These are phyloP conservation scores for Davidsoniella neocaledoniae DNA, from an alignment of 2,329 filamentous ascomycete species.

Conservation along the genomic window DNA sequence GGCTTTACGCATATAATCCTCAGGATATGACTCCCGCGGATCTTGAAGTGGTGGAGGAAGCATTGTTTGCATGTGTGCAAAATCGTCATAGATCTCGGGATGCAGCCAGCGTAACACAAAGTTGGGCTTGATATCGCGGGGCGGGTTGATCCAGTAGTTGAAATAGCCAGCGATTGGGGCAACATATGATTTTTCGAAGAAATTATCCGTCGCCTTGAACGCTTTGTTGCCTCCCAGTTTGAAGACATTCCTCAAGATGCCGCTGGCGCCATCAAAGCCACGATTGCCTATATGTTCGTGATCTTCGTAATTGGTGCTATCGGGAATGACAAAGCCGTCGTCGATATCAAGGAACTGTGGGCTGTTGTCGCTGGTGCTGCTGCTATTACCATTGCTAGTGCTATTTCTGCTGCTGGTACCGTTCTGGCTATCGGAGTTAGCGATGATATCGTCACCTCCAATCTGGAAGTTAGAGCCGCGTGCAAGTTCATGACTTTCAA, in stretches of 20 bases:
- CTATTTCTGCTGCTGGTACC: too few relatives aligned
- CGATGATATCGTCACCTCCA: constrained; percentile 12
- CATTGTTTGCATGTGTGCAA: constrained; percentile 31
- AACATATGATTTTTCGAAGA: constrained; percentile 10
- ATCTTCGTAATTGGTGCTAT: constrained; percentile 7
- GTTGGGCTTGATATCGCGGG: constrained; percentile 23
- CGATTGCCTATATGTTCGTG: constrained; percentile 17
- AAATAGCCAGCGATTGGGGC: constrained; percentile 17
- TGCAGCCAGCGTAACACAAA: constrained; percentile 54
- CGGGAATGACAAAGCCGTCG: constrained; percentile 16
- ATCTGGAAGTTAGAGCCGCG: constrained; percentile 9
- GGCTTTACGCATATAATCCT: constrained; percentile 42
- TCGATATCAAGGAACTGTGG: constrained; percentile 4
- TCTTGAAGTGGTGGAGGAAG: constrained; percentile 14
- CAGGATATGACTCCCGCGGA: constrained; percentile 27
- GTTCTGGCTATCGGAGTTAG: neutral
- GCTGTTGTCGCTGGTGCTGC: neutral
- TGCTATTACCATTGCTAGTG: too few relatives aligned
- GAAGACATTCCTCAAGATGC: constrained; percentile 19
- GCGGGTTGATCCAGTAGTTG: constrained; percentile 17
- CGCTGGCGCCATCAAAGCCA: constrained; percentile 24
- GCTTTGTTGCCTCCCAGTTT: constrained; percentile 17
- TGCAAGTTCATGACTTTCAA: constrained; percentile 21
- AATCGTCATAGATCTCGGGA: constrained; percentile 62
- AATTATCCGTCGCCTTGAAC: constrained; percentile 20